Evolutionary conservation across 1,139 yeast genomes (phyloP).

Genomic region (Hyphopichia khmerensis): DNA sequence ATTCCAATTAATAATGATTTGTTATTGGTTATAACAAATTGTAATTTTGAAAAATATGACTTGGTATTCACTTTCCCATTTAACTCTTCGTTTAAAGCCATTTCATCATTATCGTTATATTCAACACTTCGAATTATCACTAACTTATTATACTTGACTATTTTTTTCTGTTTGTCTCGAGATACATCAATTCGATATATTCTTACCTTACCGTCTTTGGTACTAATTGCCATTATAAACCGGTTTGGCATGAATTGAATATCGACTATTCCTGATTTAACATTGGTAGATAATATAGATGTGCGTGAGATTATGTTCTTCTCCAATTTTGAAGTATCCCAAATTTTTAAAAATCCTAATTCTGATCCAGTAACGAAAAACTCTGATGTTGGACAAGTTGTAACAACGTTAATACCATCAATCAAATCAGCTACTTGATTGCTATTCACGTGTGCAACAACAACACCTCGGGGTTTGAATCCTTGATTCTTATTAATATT

Average conservation of each 20-base stretch:
- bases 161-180: conserved; percentile 34
- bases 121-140: conserved; percentile 43
- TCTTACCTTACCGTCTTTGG: conserved; percentile 61
- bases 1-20: conserved; percentile 40
- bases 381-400: conserved; percentile 58
- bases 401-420: conserved; percentile 53
- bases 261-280: conserved; percentile 48
- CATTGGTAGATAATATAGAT: conserved; percentile 49
- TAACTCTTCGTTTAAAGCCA: background rate
- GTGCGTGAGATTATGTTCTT: conserved; percentile 58
- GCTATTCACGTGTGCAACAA: conserved; percentile 54
- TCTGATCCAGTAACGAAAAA: conserved; percentile 80
- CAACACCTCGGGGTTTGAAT: conserved; percentile 41
- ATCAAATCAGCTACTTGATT: conserved; percentile 18
- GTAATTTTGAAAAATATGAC: conserved; percentile 46
- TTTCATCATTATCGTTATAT: conserved; percentile 10
- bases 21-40: conserved; percentile 25
- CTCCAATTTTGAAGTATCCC: conserved; percentile 74
- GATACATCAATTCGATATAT: conserved; percentile 57
- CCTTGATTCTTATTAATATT: background rate
- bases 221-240: conserved; percentile 66
- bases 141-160: conserved; percentile 32
- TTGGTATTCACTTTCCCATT: conserved; percentile 5
- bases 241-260: conserved; percentile 58
- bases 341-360: conserved; percentile 66